These are phyloP conservation scores for Ophiostoma novo-ulmi DNA, from an alignment of 2,329 filamentous ascomycete species.

Conservation along the genomic window DNA sequence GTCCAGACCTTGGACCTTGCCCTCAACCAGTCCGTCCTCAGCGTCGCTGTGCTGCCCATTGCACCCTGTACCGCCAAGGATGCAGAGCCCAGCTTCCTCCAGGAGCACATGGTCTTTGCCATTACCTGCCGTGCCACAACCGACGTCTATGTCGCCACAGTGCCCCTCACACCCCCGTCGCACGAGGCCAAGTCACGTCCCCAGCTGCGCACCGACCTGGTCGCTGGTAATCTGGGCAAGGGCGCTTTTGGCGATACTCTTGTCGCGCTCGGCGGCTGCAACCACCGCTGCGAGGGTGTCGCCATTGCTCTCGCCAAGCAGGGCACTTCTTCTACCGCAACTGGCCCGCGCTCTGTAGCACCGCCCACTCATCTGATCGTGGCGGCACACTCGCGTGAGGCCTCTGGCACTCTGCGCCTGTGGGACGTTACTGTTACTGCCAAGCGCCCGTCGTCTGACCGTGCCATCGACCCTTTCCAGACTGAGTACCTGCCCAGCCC, in stretches of 20 bases:
- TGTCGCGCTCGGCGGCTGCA: slow-evolving; percentile 49
- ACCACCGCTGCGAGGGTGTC: slow-evolving; percentile 49
- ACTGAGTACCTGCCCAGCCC: slow-evolving; percentile 54
- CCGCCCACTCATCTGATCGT: slow-evolving; percentile 46
- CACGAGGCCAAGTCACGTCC: slow-evolving; percentile 53
- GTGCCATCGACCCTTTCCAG: slow-evolving; percentile 50
- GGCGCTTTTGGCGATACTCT: slow-evolving; percentile 61
- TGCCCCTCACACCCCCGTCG: slow-evolving; percentile 59
- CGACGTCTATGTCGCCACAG: slow-evolving; percentile 52
- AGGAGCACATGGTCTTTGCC: slow-evolving; percentile 56
- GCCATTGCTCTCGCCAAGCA: slow-evolving; percentile 43
- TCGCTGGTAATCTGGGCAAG: slow-evolving; percentile 52
- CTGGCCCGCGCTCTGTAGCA: slow-evolving; percentile 30
- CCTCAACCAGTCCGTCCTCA: slow-evolving; percentile 51
- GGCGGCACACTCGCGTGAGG: slow-evolving; percentile 55
- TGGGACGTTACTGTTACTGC: slow-evolving; percentile 53
- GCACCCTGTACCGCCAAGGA: slow-evolving; percentile 47
- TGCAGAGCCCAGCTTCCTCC: slow-evolving; percentile 46
- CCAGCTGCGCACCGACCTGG: slow-evolving; percentile 47
- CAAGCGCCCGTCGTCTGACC: slow-evolving; percentile 28
- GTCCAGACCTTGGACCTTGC: slow-evolving; percentile 58
- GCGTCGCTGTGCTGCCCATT: slow-evolving; percentile 53
- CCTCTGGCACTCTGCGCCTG: slow-evolving; percentile 53
- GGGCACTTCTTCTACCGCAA: slow-evolving; percentile 13
- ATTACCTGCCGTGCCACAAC: slow-evolving; percentile 52